Evolutionary conservation across 139 green algal genomes (phyloP).

Genomic region (Micractinium sp.): DNA sequence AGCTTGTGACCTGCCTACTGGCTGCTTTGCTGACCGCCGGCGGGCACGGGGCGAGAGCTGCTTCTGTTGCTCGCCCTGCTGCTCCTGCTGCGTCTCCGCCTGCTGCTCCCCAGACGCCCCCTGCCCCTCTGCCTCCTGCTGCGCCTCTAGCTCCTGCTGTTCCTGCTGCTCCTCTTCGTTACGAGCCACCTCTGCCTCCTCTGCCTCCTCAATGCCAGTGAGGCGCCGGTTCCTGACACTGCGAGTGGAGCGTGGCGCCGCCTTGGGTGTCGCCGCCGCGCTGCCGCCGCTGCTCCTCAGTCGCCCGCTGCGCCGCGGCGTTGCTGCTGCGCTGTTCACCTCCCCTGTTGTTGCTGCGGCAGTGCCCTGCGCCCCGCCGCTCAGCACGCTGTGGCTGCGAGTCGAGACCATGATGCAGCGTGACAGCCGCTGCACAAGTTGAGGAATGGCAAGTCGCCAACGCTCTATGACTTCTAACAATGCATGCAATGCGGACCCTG

Average conservation of each 20-base stretch:
- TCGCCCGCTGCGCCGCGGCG: neutral
- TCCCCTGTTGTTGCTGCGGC: slow-evolving; percentile 4
- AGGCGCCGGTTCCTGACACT: neutral
- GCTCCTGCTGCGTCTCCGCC: neutral
- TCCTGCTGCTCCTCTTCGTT: neutral
- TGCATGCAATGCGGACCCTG: no score
- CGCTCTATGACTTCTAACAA: no score
- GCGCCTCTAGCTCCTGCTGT: neutral
- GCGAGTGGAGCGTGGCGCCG: neutral
- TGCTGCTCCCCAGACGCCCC: neutral
- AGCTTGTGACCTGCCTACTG: neutral
- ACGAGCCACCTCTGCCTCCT: neutral
- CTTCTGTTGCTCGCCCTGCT: neutral
- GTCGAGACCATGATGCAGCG: slow-evolving; percentile 34
- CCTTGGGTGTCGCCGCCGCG: neutral
- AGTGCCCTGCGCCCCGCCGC: neutral
- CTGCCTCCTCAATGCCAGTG: neutral
- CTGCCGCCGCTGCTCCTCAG: slow-evolving; percentile 1
- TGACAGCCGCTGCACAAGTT: neutral
- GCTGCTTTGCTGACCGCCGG: neutral
- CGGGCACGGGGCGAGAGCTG: neutral
- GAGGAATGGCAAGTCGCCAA: no score
- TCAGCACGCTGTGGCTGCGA: slow-evolving; percentile 16
- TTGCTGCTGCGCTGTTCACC: neutral
- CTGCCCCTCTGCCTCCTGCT: neutral